These are phyloP conservation scores for Coemansia sp. DNA, from an alignment of 371 early-diverging fungal species.

Conservation along the genomic window DNA sequence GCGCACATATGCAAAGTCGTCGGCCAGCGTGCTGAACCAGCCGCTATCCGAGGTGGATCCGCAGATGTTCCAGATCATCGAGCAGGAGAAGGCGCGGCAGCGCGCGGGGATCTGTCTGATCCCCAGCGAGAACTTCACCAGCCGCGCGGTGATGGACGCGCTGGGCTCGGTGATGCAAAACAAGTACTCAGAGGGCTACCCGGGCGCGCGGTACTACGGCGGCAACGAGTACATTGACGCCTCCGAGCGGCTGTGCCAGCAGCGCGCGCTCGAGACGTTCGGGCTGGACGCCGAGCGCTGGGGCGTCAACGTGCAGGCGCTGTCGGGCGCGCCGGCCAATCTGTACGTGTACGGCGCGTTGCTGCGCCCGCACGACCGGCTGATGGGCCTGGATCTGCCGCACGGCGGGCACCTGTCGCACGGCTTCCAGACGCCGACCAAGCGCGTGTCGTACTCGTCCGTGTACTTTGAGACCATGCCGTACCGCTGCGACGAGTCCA, in stretches of 20 bases:
- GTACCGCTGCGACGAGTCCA: conserved; percentile 89
- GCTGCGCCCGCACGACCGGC: conserved; percentile 95
- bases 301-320: conserved; percentile 99
- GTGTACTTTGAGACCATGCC: conserved; percentile 97
- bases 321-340: conserved; percentile 98
- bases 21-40: conserved; percentile 59
- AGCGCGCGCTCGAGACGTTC: conserved; percentile 95
- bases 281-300: conserved; percentile 83
- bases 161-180: conserved; percentile 98
- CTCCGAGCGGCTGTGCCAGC: conserved; percentile 94
- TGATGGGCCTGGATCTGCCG: conserved; percentile 99
- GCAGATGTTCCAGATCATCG: conserved; percentile 93
- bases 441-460: conserved; percentile 98
- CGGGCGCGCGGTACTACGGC: conserved; percentile 98
- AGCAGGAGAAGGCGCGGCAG: conserved; percentile 96
- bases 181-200: conserved; percentile 99
- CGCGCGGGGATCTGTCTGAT: conserved; percentile 92
- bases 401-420: conserved; percentile 99
- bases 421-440: conserved; percentile 97
- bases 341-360: conserved; percentile 96
- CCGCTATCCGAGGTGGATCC: conserved; percentile 80
- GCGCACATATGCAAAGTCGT: conserved; percentile 21
- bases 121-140: conserved; percentile 99
- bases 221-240: conserved; percentile 98
- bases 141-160: conserved; percentile 95